Conservation (phyloP, 306 rosid species). For the Cicer pinnatifidum region DNA sequence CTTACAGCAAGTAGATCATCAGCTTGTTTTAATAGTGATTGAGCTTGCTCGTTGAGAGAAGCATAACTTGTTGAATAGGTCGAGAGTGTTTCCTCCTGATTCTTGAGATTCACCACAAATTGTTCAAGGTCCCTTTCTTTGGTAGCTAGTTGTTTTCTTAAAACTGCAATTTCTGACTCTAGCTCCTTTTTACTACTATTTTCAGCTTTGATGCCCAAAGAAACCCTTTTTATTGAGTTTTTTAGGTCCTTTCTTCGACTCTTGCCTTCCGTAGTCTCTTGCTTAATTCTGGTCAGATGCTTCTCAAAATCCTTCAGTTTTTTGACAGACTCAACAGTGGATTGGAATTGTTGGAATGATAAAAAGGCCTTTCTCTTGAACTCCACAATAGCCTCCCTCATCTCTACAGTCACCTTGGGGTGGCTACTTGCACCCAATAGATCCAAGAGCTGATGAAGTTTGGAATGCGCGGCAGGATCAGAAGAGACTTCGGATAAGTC, state of each 20-base stretch:
- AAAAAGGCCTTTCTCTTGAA: constrained; percentile 18
- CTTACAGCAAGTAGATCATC: neutral
- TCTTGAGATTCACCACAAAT: constrained; percentile 19
- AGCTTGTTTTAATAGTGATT: neutral
- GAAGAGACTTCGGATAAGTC: constrained; percentile 29
- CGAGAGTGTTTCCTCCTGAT: neutral
- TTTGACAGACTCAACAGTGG: constrained; percentile 2
- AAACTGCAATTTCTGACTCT: neutral
- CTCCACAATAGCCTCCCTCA: neutral
- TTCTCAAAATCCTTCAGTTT: constrained; percentile 17
- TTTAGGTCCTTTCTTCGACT: neutral
- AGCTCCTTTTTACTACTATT: constrained; percentile 24
- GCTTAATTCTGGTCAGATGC: neutral
- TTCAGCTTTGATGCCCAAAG: neutral
- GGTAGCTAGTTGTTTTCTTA: constrained; percentile 1
- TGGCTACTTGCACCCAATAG: constrained; percentile 5
- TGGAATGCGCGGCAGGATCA: neutral
- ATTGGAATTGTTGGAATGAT: neutral
- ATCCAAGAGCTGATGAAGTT: constrained; percentile 12
- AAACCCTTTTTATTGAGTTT: constrained; percentile 5
- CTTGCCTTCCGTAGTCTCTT: neutral
- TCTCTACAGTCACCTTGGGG: neutral
- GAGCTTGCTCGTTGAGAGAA: neutral
- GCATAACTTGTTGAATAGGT: neutral
- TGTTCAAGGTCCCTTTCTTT: constrained; percentile 10